Evolutionary conservation across 371 early-diverging fungal genomes (phyloP), one percentile per base, ranked within the genome.

Genomic region (Dinochytrium kinnereticum): DNA sequence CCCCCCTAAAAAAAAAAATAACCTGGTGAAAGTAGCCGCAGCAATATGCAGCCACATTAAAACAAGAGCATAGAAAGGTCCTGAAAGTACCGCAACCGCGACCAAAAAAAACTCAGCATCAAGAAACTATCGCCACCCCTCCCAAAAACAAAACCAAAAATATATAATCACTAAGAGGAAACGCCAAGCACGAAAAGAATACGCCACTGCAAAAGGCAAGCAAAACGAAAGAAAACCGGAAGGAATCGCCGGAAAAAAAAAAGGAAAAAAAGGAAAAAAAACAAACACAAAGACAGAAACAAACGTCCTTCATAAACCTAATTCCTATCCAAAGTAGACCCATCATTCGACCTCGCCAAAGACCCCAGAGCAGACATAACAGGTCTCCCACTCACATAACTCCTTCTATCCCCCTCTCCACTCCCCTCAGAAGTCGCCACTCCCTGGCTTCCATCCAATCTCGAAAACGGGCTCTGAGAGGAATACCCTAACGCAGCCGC

Each of bases 341-440:
- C 61, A 31, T 24, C 61, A 31, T 31, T 61, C 34, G 61, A 61
- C 34, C 61, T 61, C 34, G 61, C 61, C 34, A 61, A 61, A 34
- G 61, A 61, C 34, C 61, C 61, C 34, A 61, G 26, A 17, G 61
- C 61, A 7, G 61, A 61, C 61, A 61, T 33, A 30, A 61, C 61
- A 5, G 61, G 61, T 24, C 61, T 44, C 13, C 44, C 7, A 31
- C 36, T 61, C 61, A 30, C 36, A 61, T 61, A 30, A 19, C 31
- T 61, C 5, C 37, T 19, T 7, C n/a, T 33, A 5, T 5, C 36
- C 28, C 7, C 34, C 34, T 36, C 24, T 17, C 61, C 61, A 13
- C 5, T 36, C 61, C 13, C 34, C 5, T 34, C 61, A 13, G 55
- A 53, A 13, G 55, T 5, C 26, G 55, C n/a, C 44, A 19, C 44